Evolutionary conservation across 345 rosid genomes (phyloP).

Genomic region (Camelina hispida): DNA sequence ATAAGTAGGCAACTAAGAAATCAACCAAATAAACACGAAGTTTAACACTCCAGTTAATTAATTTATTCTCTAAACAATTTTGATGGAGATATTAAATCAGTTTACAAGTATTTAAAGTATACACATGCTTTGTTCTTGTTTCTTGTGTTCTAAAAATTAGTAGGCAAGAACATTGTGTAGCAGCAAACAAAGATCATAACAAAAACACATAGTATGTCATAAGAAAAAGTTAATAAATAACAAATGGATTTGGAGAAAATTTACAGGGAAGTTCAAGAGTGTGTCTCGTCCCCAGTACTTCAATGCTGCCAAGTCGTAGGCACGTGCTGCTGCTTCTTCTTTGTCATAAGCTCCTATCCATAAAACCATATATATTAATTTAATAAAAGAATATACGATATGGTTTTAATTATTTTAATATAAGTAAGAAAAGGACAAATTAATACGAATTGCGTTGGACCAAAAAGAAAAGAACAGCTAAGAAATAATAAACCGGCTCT

Average conservation of each 20-base stretch:
- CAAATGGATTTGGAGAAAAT: conserved; percentile 14
- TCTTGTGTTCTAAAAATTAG: not conserved
- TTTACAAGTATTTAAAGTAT: not conserved
- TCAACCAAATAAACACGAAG: not conserved
- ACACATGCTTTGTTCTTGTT: conserved; percentile 11
- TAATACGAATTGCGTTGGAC: not conserved
- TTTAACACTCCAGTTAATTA: not conserved
- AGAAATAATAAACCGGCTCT: conserved; percentile 28
- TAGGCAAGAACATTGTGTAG: conserved; percentile 18
- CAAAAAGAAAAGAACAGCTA: conserved; percentile 30
- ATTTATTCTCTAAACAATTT: no score
- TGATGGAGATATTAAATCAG: not conserved
- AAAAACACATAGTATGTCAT: not conserved
- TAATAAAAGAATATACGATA: conserved; percentile 4
- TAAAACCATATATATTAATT: conserved; percentile 22
- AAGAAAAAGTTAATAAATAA: not conserved
- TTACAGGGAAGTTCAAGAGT: conserved; percentile 86
- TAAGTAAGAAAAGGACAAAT: conserved; percentile 4
- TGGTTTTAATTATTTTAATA: not conserved
- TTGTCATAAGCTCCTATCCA: conserved; percentile 87
- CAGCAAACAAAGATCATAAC: conserved; percentile 25
- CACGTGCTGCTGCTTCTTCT: conserved; percentile 93
- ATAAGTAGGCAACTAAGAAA: conserved; percentile 57
- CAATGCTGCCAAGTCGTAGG: conserved; percentile 95
- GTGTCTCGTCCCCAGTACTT: conserved; percentile 93